phyloP scores from a whole-genome alignment of 148 eudicot species.

The Polygonum aviculare region DNA sequence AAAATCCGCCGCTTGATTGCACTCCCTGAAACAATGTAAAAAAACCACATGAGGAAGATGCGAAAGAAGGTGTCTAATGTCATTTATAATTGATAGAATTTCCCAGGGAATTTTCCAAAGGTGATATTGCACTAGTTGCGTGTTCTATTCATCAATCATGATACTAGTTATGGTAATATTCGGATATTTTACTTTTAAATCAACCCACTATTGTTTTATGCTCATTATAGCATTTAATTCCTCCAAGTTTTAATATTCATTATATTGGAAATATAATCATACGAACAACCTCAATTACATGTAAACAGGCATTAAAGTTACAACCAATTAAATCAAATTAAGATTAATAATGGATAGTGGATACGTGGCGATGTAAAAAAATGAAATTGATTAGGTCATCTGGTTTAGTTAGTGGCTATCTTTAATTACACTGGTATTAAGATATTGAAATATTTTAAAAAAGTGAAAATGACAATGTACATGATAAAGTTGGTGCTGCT shows the following conservation, averaged over 20 bases:
- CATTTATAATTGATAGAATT: too few relatives aligned
- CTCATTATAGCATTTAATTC: neutral
- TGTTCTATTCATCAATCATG: too few relatives aligned
- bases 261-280: neutral
- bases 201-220: too few relatives aligned
- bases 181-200: too few relatives aligned
- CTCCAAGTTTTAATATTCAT: neutral
- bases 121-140: too few relatives aligned
- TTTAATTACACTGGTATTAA: neutral
- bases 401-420: slow-evolving; percentile 2
- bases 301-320: neutral
- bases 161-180: too few relatives aligned
- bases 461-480: neutral
- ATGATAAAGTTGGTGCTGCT: neutral
- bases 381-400: neutral
- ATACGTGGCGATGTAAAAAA: neutral
- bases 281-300: neutral
- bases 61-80: too few relatives aligned
- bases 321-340: neutral
- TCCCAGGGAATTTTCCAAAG: too few relatives aligned
- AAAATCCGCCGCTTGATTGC: too few relatives aligned
- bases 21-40: too few relatives aligned
- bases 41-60: too few relatives aligned
- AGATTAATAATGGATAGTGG: neutral
- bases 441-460: neutral